phyloP scores from a whole-genome alignment of 164 flowering plant species.

The Dillenia suffruticosa region DNA sequence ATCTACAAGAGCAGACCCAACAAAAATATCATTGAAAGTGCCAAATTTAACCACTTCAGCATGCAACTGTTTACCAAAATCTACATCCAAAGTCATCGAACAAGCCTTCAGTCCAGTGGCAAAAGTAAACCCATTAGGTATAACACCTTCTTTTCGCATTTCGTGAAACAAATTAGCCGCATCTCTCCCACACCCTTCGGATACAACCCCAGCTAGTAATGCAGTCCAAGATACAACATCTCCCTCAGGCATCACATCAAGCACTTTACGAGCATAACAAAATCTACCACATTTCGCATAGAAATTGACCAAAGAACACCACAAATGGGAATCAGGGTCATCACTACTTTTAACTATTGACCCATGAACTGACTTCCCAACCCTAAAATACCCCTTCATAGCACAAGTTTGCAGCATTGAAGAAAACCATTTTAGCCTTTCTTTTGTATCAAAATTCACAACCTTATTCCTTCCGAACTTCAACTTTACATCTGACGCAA shows the following conservation, averaged over 20 bases:
- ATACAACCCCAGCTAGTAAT: constrained; percentile 35
- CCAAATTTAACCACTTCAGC: constrained; percentile 41
- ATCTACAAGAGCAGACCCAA: constrained; percentile 55
- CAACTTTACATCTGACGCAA: no score
- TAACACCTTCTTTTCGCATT: constrained; percentile 37
- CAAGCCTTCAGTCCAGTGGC: constrained; percentile 49
- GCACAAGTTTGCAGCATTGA: constrained; percentile 23
- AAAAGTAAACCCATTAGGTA: constrained; percentile 41
- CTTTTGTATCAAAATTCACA: constrained; percentile 4
- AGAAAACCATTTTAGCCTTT: constrained; percentile 24
- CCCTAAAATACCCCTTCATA: constrained; percentile 9
- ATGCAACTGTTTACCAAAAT: constrained; percentile 48
- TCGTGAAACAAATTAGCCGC: constrained; percentile 27
- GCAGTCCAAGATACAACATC: constrained; percentile 56
- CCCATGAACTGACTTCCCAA: constrained; percentile 41
- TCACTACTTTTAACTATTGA: constrained; percentile 24
- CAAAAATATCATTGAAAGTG: constrained; percentile 29
- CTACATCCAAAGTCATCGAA: constrained; percentile 28
- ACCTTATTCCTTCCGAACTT: neutral
- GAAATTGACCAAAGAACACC: constrained; percentile 40
- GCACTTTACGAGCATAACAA: constrained; percentile 14
- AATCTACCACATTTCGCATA: constrained; percentile 37
- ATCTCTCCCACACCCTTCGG: constrained; percentile 28
- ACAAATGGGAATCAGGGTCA: constrained; percentile 42
- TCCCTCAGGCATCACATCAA: constrained; percentile 31